Evolutionary conservation across 768 basidiomycete genomes (phyloP).

Genomic region (Scleroderma citrinum): DNA sequence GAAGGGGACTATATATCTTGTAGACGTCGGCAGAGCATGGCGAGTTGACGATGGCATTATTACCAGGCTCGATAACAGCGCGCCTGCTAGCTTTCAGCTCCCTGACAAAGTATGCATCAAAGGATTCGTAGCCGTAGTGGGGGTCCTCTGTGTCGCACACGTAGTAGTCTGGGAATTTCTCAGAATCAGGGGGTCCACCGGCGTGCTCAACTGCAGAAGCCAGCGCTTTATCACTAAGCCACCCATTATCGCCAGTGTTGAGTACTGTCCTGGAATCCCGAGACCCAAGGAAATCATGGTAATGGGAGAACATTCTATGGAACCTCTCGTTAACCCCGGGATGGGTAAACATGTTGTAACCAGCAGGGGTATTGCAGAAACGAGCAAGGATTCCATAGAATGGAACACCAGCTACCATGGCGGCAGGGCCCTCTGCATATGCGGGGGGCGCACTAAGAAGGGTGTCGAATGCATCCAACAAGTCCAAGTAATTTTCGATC

Average conservation of each 20-base stretch:
- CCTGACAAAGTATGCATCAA: slow-evolving; percentile 55
- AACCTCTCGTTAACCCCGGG: slow-evolving; percentile 40
- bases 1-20: slow-evolving; percentile 34
- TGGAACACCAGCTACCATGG: background rate
- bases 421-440: background rate
- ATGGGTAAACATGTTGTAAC: slow-evolving; percentile 29
- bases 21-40: slow-evolving; percentile 52
- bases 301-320: slow-evolving; percentile 44
- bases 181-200: slow-evolving; percentile 4
- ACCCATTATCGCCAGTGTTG: slow-evolving; percentile 33
- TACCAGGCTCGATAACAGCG: slow-evolving; percentile 27
- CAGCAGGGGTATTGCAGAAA: background rate
- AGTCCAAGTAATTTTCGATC: background rate
- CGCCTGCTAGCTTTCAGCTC: slow-evolving; percentile 36
- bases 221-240: slow-evolving; percentile 39
- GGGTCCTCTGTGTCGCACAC: slow-evolving; percentile 33
- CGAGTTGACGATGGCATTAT: slow-evolving; percentile 36
- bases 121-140: slow-evolving; percentile 43
- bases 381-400: background rate
- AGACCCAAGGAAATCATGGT: slow-evolving; percentile 42
- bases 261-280: slow-evolving; percentile 40
- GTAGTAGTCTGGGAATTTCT: slow-evolving; percentile 30
- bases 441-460: background rate
- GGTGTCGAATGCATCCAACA: background rate
- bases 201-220: slow-evolving; percentile 3